Percentiles rank a stretch among this genome's conserved stretches.
These are phyloP conservation scores for Vaccinium darrowii DNA, from an alignment of 148 eudicot species.

Conservation along the genomic window DNA sequence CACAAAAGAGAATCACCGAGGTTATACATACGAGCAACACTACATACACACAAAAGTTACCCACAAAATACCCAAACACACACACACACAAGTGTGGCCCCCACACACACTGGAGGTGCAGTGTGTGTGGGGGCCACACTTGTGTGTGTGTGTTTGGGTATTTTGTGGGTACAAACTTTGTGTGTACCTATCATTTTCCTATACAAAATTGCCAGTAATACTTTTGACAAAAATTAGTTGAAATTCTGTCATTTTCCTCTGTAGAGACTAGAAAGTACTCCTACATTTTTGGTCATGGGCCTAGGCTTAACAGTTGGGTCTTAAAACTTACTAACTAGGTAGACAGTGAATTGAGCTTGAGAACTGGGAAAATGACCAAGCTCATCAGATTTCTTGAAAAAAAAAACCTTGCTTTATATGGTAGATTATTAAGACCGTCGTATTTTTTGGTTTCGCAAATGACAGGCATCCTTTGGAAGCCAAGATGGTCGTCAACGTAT, in stretches of 20 bases:
- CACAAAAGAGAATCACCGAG: neutral
- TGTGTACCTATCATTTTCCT: no score
- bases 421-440: neutral
- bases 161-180: no score
- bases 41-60: no score
- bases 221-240: neutral
- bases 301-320: neutral
- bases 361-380: neutral
- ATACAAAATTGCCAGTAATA: neutral
- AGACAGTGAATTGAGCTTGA: neutral
- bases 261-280: no score
- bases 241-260: no score
- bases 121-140: no score
- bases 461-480: constrained; percentile 62
- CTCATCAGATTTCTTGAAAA: neutral
- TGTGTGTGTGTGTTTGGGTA: no score
- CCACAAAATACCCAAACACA: no score
- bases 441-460: constrained; percentile 10
- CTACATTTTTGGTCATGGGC: no score
- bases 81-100: no score
- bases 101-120: no score
- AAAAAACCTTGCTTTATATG: neutral
- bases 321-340: neutral
- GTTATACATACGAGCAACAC: no score
- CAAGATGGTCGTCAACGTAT: constrained; percentile 55